Evolutionary conservation across 2,329 filamentous ascomycete genomes (phyloP).

Genomic region (Colletotrichum destructivum): DNA sequence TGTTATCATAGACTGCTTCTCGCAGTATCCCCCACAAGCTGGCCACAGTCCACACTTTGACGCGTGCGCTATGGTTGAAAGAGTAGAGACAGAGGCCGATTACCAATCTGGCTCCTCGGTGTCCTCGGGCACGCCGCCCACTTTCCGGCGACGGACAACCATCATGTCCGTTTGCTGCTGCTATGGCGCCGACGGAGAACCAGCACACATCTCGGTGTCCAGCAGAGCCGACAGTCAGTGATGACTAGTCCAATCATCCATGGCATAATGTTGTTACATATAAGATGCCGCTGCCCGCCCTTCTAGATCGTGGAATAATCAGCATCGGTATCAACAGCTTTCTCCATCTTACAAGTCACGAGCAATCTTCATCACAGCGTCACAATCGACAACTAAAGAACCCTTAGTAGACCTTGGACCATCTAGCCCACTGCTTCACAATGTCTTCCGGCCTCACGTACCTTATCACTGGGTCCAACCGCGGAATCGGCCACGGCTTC

Average conservation of each 20-base stretch:
- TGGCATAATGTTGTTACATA: too few species aligned
- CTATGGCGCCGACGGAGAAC: neutral
- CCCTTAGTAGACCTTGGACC: neutral
- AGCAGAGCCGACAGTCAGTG: neutral
- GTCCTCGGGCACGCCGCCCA: neutral
- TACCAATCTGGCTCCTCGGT: neutral
- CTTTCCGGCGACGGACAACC: neutral
- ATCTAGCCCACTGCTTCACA: too few species aligned
- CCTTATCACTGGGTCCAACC: constrained; percentile 53
- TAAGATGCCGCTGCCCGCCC: neutral
- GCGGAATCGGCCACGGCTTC: constrained; percentile 37
- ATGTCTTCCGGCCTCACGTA: constrained; percentile 52
- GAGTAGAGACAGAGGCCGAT: neutral
- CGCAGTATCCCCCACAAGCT: too few species aligned
- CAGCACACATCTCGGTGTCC: too few species aligned
- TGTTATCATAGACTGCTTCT: neutral
- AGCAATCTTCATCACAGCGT: neutral
- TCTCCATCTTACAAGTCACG: too few species aligned
- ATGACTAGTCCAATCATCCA: neutral
- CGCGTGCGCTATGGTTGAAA: neutral
- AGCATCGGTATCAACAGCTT: neutral
- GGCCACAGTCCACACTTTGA: neutral
- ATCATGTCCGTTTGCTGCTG: neutral
- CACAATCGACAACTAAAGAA: neutral
- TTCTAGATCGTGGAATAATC: neutral